These are phyloP conservation scores for Priceomyces haplophilus DNA, from an alignment of 805 yeast species.

Conservation along the genomic window DNA sequence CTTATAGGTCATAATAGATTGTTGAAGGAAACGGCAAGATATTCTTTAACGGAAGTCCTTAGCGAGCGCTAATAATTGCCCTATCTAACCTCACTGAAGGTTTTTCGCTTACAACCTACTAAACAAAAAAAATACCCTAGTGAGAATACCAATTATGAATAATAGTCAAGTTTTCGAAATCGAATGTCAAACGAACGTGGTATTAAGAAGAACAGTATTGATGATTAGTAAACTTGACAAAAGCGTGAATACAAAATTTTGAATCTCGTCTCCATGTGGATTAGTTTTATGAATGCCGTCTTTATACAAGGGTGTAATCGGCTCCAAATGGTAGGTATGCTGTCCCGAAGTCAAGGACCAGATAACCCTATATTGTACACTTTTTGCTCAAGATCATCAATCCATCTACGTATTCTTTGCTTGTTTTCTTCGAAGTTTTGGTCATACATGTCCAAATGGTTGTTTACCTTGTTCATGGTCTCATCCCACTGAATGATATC, in stretches of 20 bases:
- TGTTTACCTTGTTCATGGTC: constrained; percentile 19
- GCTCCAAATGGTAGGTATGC: no score
- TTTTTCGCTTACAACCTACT: background rate
- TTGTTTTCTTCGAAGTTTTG: constrained; percentile 21
- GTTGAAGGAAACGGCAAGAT: background rate
- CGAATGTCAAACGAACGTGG: no score
- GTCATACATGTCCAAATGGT: constrained; percentile 22
- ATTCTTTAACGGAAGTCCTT: background rate
- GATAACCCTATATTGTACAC: background rate
- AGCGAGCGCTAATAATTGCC: constrained; percentile 2
- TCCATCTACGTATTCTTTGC: constrained; percentile 15
- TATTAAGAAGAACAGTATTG: no score
- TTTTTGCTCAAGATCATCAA: constrained; percentile 13
- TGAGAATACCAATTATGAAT: no score
- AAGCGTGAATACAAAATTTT: no score
- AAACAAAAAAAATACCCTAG: no score
- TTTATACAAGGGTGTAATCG: no score
- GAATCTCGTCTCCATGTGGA: no score
- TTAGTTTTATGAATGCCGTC: no score
- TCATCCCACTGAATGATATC: constrained; percentile 33
- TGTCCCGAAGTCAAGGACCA: background rate
- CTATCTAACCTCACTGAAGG: background rate
- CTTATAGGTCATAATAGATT: background rate
- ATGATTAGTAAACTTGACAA: no score
- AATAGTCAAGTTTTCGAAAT: no score